Conservation (phyloP, 192 early-diverging fungal genomes). For the Umbelopsis sp. region DNA sequence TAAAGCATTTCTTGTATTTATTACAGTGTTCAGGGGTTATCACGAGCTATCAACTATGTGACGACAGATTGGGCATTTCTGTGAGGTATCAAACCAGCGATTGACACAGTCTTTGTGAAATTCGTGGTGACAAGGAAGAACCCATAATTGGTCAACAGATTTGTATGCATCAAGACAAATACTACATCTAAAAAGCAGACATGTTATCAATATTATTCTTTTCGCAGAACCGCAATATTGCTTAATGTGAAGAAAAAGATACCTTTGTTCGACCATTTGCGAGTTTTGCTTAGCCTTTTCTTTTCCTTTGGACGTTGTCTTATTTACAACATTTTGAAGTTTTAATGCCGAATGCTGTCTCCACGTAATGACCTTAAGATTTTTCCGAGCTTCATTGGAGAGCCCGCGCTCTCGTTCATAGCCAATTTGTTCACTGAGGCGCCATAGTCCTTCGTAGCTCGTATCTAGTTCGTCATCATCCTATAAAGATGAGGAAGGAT, state of each 20-base stretch:
- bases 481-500: neutral
- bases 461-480: slow-evolving; percentile 21
- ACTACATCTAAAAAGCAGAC: neutral
- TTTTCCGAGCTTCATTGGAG: neutral
- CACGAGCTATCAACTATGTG: neutral
- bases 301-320: neutral
- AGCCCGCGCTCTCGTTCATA: neutral
- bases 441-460: slow-evolving; percentile 10
- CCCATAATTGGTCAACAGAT: neutral
- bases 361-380: neutral
- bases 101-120: neutral
- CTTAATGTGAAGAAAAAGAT: neutral
- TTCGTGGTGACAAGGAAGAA: slow-evolving; percentile 2
- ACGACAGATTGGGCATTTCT: neutral
- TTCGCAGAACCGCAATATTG: neutral
- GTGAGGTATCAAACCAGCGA: slow-evolving; percentile 17
- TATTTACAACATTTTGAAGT: neutral
- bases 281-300: neutral
- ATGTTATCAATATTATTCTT: neutral
- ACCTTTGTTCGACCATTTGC: neutral
- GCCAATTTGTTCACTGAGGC: slow-evolving; percentile 16
- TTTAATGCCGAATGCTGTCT: neutral
- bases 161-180: slow-evolving; percentile 11
- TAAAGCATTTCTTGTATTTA: neutral
- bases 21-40: neutral